Conservation (phyloP, 2,329 filamentous ascomycete species). For the Ascochyta clinopodiicola region DNA sequence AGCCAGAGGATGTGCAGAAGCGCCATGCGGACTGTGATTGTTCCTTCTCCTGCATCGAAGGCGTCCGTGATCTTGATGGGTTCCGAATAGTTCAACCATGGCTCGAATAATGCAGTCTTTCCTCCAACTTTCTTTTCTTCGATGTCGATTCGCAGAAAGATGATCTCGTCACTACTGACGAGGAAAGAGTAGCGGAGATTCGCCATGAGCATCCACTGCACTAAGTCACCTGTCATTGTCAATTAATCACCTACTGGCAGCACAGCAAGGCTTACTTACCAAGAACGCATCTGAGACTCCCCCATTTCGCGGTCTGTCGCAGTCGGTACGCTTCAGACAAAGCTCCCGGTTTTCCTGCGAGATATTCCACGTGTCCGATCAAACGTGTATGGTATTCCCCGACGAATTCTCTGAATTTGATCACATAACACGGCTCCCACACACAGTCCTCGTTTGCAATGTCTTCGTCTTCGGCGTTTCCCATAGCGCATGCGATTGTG, state of each 20-base stretch:
- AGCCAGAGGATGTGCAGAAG: conserved; percentile 20
- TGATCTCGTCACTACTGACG: conserved; percentile 26
- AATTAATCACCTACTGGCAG: not conserved
- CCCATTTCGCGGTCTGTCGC: conserved; percentile 16
- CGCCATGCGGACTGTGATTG: conserved; percentile 17
- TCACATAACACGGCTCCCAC: conserved; percentile 17
- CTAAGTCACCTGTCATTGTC: conserved; percentile 21
- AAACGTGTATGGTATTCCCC: conserved; percentile 11
- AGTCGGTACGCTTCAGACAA: conserved; percentile 19
- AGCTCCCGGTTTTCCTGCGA: conserved; percentile 22
- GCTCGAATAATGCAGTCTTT: conserved; percentile 10
- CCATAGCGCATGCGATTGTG: conserved; percentile 2
- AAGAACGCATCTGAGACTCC: conserved; percentile 28
- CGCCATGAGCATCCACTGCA: conserved; percentile 28
- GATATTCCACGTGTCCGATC: conserved; percentile 29
- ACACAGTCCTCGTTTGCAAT: conserved; percentile 11
- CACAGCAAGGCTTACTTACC: conserved; percentile 6
- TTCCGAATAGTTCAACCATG: conserved; percentile 20
- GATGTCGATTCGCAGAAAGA: conserved; percentile 23
- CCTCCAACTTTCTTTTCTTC: not conserved
- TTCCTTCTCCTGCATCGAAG: conserved; percentile 5
- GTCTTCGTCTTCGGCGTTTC: conserved; percentile 2
- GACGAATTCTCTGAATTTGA: conserved; percentile 10
- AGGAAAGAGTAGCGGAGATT: conserved; percentile 26
- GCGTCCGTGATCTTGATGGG: conserved; percentile 20